Percentiles rank a stretch among this genome's conserved stretches.
Evolutionary conservation across 2,329 filamentous ascomycete species (phyloP).

Genomic region (Fusarium sp.): DNA sequence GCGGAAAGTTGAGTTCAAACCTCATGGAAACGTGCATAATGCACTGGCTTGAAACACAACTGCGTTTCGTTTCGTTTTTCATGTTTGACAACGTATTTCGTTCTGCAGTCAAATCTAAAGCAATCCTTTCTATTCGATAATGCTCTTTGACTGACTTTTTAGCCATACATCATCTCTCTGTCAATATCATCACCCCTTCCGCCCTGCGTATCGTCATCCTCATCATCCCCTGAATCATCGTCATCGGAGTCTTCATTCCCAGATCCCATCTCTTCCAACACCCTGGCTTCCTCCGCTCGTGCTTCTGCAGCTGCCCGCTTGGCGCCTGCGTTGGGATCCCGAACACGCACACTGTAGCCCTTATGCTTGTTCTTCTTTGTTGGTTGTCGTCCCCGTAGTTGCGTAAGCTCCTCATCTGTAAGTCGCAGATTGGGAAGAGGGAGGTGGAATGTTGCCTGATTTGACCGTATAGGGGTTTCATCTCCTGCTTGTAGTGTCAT

Average conservation of each 20-base stretch:
- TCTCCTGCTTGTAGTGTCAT: conserved; percentile 54
- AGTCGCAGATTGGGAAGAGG: conserved; percentile 54
- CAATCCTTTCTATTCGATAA: too few relatives aligned
- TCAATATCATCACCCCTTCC: conserved; percentile 22
- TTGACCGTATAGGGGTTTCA: conserved; percentile 51
- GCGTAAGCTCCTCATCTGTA: conserved; percentile 54
- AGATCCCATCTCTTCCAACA: conserved; percentile 46
- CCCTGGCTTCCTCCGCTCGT: conserved; percentile 38
- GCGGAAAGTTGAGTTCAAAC: background rate
- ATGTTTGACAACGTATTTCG: background rate
- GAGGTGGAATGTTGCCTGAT: conserved; percentile 51
- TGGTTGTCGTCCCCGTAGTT: conserved; percentile 53
- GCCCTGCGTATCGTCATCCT: conserved; percentile 37
- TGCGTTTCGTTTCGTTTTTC: background rate
- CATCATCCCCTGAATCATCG: conserved; percentile 47
- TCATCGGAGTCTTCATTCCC: conserved; percentile 50
- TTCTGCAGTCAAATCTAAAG: background rate
- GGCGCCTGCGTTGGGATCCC: conserved; percentile 41
- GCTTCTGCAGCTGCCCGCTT: conserved; percentile 33
- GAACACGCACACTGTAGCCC: conserved; percentile 53
- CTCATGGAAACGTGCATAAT: background rate
- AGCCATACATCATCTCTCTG: conserved; percentile 28
- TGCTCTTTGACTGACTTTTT: background rate
- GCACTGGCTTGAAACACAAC: background rate
- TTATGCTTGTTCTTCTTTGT: conserved; percentile 55